Conservation (phyloP, 345 rosid species). For the Sonneratia caseolaris region DNA sequence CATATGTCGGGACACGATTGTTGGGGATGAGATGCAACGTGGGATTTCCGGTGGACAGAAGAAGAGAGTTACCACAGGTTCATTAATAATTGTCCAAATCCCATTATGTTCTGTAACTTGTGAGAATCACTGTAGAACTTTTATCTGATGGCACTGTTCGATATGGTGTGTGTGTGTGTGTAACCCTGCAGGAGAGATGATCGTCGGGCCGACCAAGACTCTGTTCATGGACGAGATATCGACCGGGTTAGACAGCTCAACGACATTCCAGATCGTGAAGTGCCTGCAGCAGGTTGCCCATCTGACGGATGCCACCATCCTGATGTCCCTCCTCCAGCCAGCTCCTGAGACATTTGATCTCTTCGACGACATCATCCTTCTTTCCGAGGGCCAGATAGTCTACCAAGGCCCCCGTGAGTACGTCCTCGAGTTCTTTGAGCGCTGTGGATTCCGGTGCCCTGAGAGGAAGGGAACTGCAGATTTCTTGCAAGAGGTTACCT, state of each 20-base stretch:
- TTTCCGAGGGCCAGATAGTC: slow-evolving; percentile 75
- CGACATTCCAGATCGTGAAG: slow-evolving; percentile 75
- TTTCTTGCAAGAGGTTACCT: slow-evolving; percentile 87
- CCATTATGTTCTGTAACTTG: not conserved
- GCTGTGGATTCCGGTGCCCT: slow-evolving; percentile 57
- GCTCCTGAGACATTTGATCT: slow-evolving; percentile 78
- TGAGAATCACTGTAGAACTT: no score
- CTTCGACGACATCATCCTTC: slow-evolving; percentile 62
- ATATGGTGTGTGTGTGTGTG: not conserved
- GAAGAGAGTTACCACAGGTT: slow-evolving; percentile 82
- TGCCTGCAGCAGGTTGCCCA: slow-evolving; percentile 72
- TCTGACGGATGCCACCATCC: slow-evolving; percentile 53
- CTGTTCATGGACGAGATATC: slow-evolving; percentile 94
- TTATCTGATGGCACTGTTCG: not conserved
- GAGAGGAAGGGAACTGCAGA: slow-evolving; percentile 84
- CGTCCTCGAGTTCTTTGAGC: slow-evolving; percentile 49
- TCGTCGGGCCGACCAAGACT: slow-evolving; percentile 83
- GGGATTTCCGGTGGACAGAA: slow-evolving; percentile 92
- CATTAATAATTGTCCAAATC: not conserved
- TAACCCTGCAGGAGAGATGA: slow-evolving; percentile 61
- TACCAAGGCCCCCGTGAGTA: slow-evolving; percentile 74
- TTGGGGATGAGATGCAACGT: slow-evolving; percentile 72
- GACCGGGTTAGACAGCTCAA: slow-evolving; percentile 80
- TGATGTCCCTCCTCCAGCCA: slow-evolving; percentile 76
- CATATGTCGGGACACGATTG: slow-evolving; percentile 66